Evolutionary conservation across 75 land plant species (phyloP), one percentile per base, ranked within the genome.

Genomic region (Chamaecyparis obtusa): DNA sequence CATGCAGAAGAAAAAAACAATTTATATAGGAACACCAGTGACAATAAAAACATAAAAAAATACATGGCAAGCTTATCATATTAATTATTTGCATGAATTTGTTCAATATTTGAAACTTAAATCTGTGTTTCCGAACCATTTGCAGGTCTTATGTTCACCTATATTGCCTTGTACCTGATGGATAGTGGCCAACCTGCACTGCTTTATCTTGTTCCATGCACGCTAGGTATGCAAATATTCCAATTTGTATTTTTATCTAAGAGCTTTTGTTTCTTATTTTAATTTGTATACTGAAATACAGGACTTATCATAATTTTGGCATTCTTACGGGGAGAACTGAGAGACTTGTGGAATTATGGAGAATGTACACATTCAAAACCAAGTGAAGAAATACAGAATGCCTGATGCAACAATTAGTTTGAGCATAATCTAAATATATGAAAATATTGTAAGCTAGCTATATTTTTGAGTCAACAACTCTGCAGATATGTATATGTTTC

Each of bases 131-230:
- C 36, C 13, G 33, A 74, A 30, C 36, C 37, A 33, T 54, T 80
- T 93, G 83, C 93, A 96, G 98, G 98, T 19, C 93, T 96, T 21
- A 87, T 93, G 35, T 56, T 96, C 14, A 96, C 98, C 14, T 96
- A 96, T 89, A 74, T 94, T 76, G 93, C 90, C 57, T 87, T 96
- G 85, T 91, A 90, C 86, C 87, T 95, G 16, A 96, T 96, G 98
- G 44, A 96, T 88, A 95, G 96, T 57, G 98, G 98, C 24, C 98
- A 96, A 86, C 98, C 98, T 51, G 98, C 98, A 27, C 90, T 96
- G 41, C 88, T 96, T 14, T 96, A 96, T 87, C 93, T 96, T 82
- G 98, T 96, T 84, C 98, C 98, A 30, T 95, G 98, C 77, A 96
- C 98, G 32, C 89, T 96, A 87, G 98, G 98, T 96, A 95, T 89